phyloP scores from a whole-genome alignment of 352 stramenopile species.

The Globisporangium paddicum region DNA sequence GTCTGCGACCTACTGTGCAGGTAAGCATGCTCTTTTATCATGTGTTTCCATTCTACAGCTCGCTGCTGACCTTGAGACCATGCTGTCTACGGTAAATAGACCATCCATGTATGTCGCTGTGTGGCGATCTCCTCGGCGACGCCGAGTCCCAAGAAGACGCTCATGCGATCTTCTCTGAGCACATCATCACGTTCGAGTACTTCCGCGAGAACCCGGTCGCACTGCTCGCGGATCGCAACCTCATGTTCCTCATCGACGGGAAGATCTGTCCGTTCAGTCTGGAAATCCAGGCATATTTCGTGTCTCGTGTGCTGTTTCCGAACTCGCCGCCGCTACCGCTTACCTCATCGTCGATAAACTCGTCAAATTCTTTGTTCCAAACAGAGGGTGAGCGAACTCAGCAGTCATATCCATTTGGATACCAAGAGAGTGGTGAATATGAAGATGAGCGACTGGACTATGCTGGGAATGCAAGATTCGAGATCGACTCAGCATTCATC shows the following conservation, averaged over 20 bases:
- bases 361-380: background rate
- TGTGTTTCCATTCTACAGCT: background rate
- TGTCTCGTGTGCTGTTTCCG: constrained; percentile 66
- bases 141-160: constrained; percentile 37
- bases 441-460: background rate
- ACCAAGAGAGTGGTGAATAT: background rate
- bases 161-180: constrained; percentile 53
- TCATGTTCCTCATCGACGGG: constrained; percentile 64
- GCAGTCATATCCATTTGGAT: background rate
- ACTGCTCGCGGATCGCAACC: constrained; percentile 43
- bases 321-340: constrained; percentile 41
- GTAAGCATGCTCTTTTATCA: background rate
- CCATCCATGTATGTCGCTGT: constrained; percentile 70
- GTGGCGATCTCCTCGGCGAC: constrained; percentile 48
- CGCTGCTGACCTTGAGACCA: background rate
- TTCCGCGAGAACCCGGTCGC: constrained; percentile 41
- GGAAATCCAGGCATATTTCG: constrained; percentile 56
- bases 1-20: constrained; percentile 5
- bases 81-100: constrained; percentile 12
- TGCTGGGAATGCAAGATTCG: background rate
- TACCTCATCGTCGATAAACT: background rate
- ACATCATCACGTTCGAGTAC: constrained; percentile 60
- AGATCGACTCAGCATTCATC: constrained; percentile 4
- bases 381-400: constrained; percentile 1
- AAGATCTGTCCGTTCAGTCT: constrained; percentile 49